phyloP scores from a whole-genome alignment of 78 protist genomes.

The Pigoraptor vietnamica region DNA sequence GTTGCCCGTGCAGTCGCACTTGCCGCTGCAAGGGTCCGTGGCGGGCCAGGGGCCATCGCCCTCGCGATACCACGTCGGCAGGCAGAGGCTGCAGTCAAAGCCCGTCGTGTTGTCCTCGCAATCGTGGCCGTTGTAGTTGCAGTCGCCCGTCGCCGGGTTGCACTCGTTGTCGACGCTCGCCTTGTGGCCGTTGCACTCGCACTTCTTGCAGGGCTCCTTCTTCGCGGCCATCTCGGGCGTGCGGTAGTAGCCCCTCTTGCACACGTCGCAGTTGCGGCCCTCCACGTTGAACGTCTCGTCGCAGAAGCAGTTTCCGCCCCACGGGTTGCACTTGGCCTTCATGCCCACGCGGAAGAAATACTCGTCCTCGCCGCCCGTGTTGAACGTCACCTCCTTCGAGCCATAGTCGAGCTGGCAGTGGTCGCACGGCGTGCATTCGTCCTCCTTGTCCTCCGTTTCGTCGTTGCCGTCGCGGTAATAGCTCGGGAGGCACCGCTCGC shows the following conservation, averaged over 20 bases:
- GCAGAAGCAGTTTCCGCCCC: neutral
- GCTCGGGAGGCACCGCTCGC: neutral
- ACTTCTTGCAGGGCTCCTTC: neutral
- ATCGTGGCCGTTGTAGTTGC: neutral
- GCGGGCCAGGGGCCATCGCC: neutral
- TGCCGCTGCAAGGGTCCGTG: neutral
- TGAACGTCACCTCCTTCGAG: no score
- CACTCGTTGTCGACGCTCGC: neutral
- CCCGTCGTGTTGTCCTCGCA: neutral
- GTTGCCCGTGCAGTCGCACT: neutral
- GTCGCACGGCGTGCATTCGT: neutral
- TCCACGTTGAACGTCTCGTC: neutral
- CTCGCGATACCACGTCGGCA: neutral
- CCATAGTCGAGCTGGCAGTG: neutral
- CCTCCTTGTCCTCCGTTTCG: neutral
- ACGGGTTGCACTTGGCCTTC: neutral
- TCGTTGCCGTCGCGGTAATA: neutral
- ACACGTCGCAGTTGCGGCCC: neutral
- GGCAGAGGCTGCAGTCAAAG: neutral
- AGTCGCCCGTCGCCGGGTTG: neutral
- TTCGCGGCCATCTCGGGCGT: neutral
- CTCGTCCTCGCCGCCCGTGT: neutral
- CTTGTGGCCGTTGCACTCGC: slow-evolving; percentile 10
- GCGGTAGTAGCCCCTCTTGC: neutral
- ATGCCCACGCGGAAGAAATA: neutral